phyloP scores from a whole-genome alignment of 2,329 filamentous ascomycete species.

The Neobulgaria alba region DNA sequence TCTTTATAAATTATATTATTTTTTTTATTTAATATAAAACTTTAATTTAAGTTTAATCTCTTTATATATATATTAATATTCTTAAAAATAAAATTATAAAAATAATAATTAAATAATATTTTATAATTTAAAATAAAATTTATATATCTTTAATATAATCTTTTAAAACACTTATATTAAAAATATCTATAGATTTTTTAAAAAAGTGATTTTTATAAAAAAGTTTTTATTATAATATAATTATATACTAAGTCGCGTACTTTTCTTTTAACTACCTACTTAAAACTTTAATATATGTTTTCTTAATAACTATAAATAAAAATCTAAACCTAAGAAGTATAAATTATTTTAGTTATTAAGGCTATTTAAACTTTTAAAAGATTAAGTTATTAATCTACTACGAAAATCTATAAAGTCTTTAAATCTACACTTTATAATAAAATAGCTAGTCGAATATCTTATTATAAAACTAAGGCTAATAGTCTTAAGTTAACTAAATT shows the following conservation, averaged over 20 bases:
- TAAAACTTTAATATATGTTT: not conserved
- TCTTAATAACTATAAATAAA: not conserved
- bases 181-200: not conserved
- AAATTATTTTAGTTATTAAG: not conserved
- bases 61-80: not conserved
- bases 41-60: not conserved
- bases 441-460: not conserved
- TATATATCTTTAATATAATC: not conserved
- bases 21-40: not conserved
- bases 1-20: too few species aligned
- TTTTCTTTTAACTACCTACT: not conserved
- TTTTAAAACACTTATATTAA: not conserved
- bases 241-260: not conserved
- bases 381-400: not conserved
- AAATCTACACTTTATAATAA: not conserved
- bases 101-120: not conserved
- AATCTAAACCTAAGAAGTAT: not conserved
- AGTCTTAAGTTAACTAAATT: not conserved
- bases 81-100: not conserved
- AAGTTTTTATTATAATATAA: not conserved
- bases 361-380: not conserved
- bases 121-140: slow-evolving; percentile 1
- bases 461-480: not conserved
- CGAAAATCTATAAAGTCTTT: not conserved
- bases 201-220: not conserved